Evolutionary conservation across 2,329 filamentous ascomycete species (phyloP).

Genomic region (Rugonectria rugulosa): DNA sequence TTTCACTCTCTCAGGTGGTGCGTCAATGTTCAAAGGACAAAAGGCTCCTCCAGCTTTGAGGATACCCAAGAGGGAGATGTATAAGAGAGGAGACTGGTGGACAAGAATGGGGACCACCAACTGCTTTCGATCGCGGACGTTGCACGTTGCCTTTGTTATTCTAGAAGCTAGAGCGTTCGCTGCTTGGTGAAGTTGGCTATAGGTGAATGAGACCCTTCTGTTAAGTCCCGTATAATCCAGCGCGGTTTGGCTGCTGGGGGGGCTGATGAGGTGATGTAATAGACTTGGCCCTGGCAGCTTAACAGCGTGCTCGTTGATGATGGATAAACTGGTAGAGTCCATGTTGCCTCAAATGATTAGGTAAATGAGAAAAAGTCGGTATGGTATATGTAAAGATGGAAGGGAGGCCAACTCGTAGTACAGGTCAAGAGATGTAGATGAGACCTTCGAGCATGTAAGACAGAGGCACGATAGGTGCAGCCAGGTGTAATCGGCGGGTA

Average conservation of each 20-base stretch:
- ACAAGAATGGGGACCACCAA: slow-evolving; percentile 78
- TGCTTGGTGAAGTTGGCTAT: slow-evolving; percentile 65
- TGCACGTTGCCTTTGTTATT: slow-evolving; percentile 44
- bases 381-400: neutral
- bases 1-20: slow-evolving; percentile 76
- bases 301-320: slow-evolving; percentile 54
- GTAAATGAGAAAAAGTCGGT: neutral
- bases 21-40: slow-evolving; percentile 82
- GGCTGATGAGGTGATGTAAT: slow-evolving; percentile 67
- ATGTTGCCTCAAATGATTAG: slow-evolving; percentile 29
- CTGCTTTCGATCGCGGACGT: slow-evolving; percentile 32
- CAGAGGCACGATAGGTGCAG: neutral
- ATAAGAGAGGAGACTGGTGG: slow-evolving; percentile 79
- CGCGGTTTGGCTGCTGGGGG: slow-evolving; percentile 36
- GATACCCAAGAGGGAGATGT: slow-evolving; percentile 78
- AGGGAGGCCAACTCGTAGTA: neutral
- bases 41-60: slow-evolving; percentile 86
- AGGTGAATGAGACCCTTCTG: slow-evolving; percentile 59
- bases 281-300: slow-evolving; percentile 53
- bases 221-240: slow-evolving; percentile 43
- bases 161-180: slow-evolving; percentile 63
- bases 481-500: slow-evolving; percentile 1
- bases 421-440: neutral
- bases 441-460: neutral
- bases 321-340: slow-evolving; percentile 46